A percentile compares a stretch with the other conserved stretches of the same genome.
These are phyloP conservation scores for Geotrichum macrosporum DNA, from an alignment of 1,139 yeast species.

Conservation along the genomic window DNA sequence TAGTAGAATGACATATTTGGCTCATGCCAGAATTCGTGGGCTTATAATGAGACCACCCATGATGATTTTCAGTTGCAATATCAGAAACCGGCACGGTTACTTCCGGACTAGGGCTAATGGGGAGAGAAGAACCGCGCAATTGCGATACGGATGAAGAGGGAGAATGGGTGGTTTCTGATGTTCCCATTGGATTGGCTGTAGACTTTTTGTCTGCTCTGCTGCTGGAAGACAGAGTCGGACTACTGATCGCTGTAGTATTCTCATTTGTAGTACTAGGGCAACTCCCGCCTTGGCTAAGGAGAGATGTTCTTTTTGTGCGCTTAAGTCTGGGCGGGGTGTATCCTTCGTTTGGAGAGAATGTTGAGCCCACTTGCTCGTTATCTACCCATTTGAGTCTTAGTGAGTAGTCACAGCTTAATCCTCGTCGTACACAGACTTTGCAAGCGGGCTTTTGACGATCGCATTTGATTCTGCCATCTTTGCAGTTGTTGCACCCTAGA, in stretches of 20 bases:
- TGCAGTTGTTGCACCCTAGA: constrained; percentile 16
- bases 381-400: constrained; percentile 20
- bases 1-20: too few relatives aligned
- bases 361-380: constrained; percentile 13
- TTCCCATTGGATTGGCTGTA: not conserved
- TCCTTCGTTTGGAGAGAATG: constrained; percentile 4
- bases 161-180: not conserved
- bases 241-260: not conserved
- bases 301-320: constrained; percentile 10
- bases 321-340: constrained; percentile 16
- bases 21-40: too few relatives aligned
- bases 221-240: too few relatives aligned
- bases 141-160: not conserved
- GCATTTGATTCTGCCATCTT: constrained; percentile 19
- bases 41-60: too few relatives aligned
- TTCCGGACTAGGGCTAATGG: too few relatives aligned
- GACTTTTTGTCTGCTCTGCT: too few relatives aligned
- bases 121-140: not conserved
- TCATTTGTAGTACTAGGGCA: not conserved
- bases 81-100: not conserved
- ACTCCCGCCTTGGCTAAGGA: not conserved
- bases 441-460: constrained; percentile 18
- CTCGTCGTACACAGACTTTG: constrained; percentile 16
- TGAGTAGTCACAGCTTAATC: constrained; percentile 17
- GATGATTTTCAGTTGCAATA: not conserved